phyloP scores from a whole-genome alignment of 73 alveolate species.

The Stentor coeruleus region DNA sequence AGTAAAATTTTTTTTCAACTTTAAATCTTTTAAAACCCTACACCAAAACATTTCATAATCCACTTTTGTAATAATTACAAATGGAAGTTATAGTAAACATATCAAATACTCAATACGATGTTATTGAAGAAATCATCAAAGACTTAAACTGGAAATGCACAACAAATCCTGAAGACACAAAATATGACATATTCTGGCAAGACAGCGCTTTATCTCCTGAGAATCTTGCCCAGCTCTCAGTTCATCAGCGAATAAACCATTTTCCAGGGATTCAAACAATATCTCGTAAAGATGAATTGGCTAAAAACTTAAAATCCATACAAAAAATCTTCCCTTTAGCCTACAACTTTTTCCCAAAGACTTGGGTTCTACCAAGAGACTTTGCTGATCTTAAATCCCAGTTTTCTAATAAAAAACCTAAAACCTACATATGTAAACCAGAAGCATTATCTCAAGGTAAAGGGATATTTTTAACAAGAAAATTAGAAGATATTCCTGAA shows the following conservation, averaged over 20 bases:
- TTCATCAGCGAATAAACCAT: slow-evolving; percentile 61
- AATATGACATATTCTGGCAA: slow-evolving; percentile 49
- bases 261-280: slow-evolving; percentile 70
- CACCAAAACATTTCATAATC: too few relatives aligned
- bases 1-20: too few relatives aligned
- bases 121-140: slow-evolving; percentile 27
- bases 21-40: too few relatives aligned
- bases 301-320: slow-evolving; percentile 61
- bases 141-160: slow-evolving; percentile 24
- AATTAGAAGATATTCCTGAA: slow-evolving; percentile 62
- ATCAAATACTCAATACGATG: slow-evolving; percentile 18
- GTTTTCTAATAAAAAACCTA: slow-evolving; percentile 40
- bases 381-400: slow-evolving; percentile 15
- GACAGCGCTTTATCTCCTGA: slow-evolving; percentile 56
- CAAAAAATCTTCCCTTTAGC: slow-evolving; percentile 68
- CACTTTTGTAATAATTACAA: too few relatives aligned
- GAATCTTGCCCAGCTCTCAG: slow-evolving; percentile 35
- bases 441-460: slow-evolving; percentile 60
- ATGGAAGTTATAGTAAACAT: not conserved
- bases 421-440: slow-evolving; percentile 48
- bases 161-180: slow-evolving; percentile 33
- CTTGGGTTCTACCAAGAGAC: slow-evolving; percentile 55
- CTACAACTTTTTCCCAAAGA: slow-evolving; percentile 76
- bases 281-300: slow-evolving; percentile 60
- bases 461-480: slow-evolving; percentile 70